A percentile compares a stretch with the other conserved stretches of the same genome.
phyloP scores from a whole-genome alignment of 495 filamentous ascomycete genomes.

The Clavariopsis aquatica region DNA sequence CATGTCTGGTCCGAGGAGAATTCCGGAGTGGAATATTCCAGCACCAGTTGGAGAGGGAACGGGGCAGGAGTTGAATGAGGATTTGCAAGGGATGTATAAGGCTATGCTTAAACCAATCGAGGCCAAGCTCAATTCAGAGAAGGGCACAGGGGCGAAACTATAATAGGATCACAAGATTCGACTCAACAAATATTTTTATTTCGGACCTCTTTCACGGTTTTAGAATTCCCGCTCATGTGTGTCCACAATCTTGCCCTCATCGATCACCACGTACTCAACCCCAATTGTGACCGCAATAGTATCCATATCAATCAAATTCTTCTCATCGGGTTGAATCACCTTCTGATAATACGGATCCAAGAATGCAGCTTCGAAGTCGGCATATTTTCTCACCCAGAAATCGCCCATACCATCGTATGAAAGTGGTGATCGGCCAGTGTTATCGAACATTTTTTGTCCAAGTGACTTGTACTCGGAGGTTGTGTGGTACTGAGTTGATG shows the following conservation, averaged over 20 bases:
- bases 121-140: constrained; percentile 17
- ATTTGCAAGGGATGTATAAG: constrained; percentile 4
- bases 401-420: constrained; percentile 25
- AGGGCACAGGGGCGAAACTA: constrained; percentile 11
- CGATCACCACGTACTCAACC: constrained; percentile 23
- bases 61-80: constrained; percentile 24
- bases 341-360: constrained; percentile 24
- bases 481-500: constrained; percentile 18
- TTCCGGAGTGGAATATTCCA: constrained; percentile 33
- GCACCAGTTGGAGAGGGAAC: constrained; percentile 19
- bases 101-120: constrained; percentile 17
- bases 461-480: constrained; percentile 24
- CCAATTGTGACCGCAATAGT: constrained; percentile 26
- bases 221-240: constrained; percentile 19
- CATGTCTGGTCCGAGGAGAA: constrained; percentile 11
- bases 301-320: constrained; percentile 27
- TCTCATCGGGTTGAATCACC: constrained; percentile 28
- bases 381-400: constrained; percentile 27
- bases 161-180: no score
- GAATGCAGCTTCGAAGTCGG: constrained; percentile 27
- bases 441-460: constrained; percentile 22
- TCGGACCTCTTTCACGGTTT: no score
- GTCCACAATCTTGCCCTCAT: constrained; percentile 23
- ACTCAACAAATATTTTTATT: no score
- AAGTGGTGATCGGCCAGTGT: constrained; percentile 12